Evolutionary conservation across 805 yeast species (phyloP).

Genomic region (Candida rishiriensis): DNA sequence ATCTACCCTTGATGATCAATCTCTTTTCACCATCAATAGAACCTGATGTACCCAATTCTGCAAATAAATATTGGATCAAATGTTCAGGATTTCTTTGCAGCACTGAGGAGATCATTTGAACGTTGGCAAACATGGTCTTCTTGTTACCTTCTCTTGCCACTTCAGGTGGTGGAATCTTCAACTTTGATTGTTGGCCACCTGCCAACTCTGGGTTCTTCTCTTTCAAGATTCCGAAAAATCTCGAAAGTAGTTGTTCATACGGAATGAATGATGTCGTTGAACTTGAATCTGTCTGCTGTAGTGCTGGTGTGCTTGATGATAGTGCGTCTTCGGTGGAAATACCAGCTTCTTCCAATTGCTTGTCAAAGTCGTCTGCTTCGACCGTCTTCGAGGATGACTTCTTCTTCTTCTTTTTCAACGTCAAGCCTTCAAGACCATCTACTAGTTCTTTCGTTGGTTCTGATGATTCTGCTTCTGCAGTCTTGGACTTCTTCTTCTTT

Average conservation of each 20-base stretch:
- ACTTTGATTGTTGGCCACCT: slow-evolving; percentile 90
- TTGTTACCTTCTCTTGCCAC: slow-evolving; percentile 97
- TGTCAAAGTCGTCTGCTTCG: slow-evolving; percentile 78
- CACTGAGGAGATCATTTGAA: slow-evolving; percentile 89
- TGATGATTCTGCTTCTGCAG: slow-evolving; percentile 34
- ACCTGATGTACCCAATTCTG: slow-evolving; percentile 99
- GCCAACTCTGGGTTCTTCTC: slow-evolving; percentile 97
- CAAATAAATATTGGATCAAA: slow-evolving; percentile 92
- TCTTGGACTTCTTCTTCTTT: slow-evolving; percentile 74
- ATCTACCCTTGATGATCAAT: slow-evolving; percentile 95
- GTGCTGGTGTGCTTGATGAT: slow-evolving; percentile 10
- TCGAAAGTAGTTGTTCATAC: slow-evolving; percentile 70
- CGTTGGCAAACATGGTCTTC: slow-evolving; percentile 93
- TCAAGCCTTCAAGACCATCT: slow-evolving; percentile 65
- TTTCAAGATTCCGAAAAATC: slow-evolving; percentile 83
- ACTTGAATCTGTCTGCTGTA: slow-evolving; percentile 14
- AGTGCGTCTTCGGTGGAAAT: slow-evolving; percentile 43
- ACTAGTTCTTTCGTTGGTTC: slow-evolving; percentile 40
- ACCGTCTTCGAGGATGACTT: slow-evolving; percentile 57
- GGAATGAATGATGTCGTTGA: slow-evolving; percentile 54
- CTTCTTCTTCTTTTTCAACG: slow-evolving; percentile 72
- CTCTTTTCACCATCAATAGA: slow-evolving; percentile 98
- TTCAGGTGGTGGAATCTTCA: slow-evolving; percentile 95
- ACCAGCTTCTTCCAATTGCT: slow-evolving; percentile 87
- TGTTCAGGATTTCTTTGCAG: slow-evolving; percentile 97